Conservation (phyloP, 2,329 filamentous ascomycete genomes). For the Hypoxylon sp. region DNA sequence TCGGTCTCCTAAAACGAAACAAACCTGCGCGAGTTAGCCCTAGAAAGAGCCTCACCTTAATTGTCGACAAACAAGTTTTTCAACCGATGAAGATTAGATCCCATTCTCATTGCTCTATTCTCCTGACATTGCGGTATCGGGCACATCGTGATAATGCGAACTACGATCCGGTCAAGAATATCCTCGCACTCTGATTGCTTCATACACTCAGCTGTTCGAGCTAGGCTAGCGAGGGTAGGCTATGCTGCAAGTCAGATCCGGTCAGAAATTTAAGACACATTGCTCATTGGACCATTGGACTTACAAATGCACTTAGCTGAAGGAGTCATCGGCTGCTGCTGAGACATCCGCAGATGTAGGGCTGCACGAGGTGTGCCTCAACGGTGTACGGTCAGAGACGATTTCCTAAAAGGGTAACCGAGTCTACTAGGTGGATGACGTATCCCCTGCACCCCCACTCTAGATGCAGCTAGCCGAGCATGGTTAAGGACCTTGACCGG, state of each 20-base stretch:
- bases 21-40: neutral
- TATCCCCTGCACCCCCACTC: neutral
- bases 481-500: neutral
- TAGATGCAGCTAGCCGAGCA: neutral
- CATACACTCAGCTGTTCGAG: neutral
- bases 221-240: neutral
- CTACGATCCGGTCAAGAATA: neutral
- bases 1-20: neutral
- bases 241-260: neutral
- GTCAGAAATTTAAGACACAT: neutral
- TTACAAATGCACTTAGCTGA: neutral
- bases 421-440: too few relatives aligned
- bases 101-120: neutral
- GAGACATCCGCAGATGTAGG: too few relatives aligned
- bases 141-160: neutral
- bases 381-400: neutral
- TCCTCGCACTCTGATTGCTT: neutral
- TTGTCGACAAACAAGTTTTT: neutral
- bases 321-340: too few relatives aligned
- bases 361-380: too few relatives aligned
- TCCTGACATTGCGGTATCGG: neutral
- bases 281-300: neutral
- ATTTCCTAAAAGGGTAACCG: neutral
- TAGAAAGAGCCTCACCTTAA: neutral
- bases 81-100: neutral